Conservation (phyloP, 208 protist species). For the Tritrichomonas foetus region DNA sequence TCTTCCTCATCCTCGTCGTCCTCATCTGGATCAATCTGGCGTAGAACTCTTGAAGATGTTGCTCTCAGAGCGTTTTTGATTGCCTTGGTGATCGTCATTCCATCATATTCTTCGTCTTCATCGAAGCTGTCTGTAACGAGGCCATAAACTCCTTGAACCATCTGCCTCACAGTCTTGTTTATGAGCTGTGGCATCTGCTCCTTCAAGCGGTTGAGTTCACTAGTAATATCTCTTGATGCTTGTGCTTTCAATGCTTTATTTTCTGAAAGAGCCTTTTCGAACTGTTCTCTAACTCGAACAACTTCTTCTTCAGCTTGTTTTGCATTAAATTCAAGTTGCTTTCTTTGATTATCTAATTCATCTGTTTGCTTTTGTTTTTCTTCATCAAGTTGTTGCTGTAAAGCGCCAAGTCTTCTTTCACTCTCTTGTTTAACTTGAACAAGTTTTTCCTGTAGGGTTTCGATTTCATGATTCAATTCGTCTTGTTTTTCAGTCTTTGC, state of each 20-base stretch:
- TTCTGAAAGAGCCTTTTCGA: neutral
- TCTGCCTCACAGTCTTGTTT: neutral
- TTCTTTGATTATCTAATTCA: neutral
- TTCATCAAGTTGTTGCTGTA: neutral
- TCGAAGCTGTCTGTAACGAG: neutral
- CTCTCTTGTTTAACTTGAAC: neutral
- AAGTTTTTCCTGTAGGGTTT: neutral
- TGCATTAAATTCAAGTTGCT: neutral
- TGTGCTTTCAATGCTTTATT: neutral
- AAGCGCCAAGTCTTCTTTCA: neutral
- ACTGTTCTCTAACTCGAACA: neutral
- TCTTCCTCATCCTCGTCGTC: neutral
- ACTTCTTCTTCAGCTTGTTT: slow-evolving; percentile 24
- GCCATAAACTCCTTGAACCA: neutral
- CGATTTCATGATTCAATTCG: neutral
- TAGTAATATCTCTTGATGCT: neutral
- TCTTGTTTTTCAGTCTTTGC: neutral
- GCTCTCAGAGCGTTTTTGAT: neutral
- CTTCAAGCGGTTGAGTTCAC: neutral
- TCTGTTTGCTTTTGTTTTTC: neutral
- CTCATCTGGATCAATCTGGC: neutral
- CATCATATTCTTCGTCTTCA: neutral
- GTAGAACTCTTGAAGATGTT: neutral
- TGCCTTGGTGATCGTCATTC: neutral
- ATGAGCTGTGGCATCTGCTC: neutral